Evolutionary conservation across 1,139 yeast genomes (phyloP).

Genomic region (Debaryomyces robertsiae): DNA sequence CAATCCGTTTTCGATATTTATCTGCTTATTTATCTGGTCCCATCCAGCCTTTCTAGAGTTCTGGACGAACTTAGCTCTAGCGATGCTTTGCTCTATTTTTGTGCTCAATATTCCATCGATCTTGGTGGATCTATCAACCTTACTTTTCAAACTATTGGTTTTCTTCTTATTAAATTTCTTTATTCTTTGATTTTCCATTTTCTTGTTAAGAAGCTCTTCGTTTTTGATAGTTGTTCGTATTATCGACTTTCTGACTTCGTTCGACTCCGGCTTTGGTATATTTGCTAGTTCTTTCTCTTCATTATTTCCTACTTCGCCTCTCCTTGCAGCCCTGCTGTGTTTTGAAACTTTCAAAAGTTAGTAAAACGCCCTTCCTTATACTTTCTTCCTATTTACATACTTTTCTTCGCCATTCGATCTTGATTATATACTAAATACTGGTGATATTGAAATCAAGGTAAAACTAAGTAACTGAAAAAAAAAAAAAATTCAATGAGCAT

Average conservation of each 20-base stretch:
- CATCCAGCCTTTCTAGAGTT: conserved; percentile 68
- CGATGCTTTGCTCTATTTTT: conserved; percentile 65
- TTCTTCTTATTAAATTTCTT: conserved; percentile 39
- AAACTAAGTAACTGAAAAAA: conserved; percentile 1
- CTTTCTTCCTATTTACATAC: conserved; percentile 5
- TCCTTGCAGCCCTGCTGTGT: conserved; percentile 76
- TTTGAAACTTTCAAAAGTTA: conserved; percentile 50
- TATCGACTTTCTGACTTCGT: conserved; percentile 62
- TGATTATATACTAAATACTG: no score
- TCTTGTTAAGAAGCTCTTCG: conserved; percentile 60
- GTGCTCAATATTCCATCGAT: conserved; percentile 58
- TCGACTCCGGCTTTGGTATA: conserved; percentile 59
- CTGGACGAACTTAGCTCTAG: conserved; percentile 63
- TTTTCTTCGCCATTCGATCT: conserved; percentile 12
- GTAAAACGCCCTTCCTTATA: conserved; percentile 14
- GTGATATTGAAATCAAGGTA: no score
- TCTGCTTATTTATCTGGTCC: conserved; percentile 63
- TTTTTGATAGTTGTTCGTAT: conserved; percentile 71
- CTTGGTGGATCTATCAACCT: conserved; percentile 51
- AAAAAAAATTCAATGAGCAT: conserved; percentile 10
- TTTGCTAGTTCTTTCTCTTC: conserved; percentile 53
- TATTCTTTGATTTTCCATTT: conserved; percentile 48
- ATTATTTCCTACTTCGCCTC: conserved; percentile 51
- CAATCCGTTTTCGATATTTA: conserved; percentile 31
- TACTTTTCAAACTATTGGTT: conserved; percentile 37